These are phyloP conservation scores for Gynochthodes officinalis DNA, from an alignment of 257 asterid genomes.

Conservation along the genomic window DNA sequence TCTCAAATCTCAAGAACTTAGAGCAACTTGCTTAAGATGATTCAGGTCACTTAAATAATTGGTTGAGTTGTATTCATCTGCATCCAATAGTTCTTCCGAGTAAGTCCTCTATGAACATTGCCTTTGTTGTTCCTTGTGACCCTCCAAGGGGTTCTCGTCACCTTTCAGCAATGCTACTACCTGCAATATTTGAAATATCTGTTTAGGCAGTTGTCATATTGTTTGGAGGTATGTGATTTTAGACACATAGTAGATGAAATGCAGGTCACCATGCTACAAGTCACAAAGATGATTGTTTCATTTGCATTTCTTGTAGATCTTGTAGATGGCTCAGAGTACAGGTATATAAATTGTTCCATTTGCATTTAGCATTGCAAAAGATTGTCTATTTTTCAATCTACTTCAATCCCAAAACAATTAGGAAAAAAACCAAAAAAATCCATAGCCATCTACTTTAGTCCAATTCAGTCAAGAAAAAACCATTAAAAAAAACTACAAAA, in stretches of 20 bases:
- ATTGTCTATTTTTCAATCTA: too few relatives aligned
- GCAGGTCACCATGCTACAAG: background rate
- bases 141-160: background rate
- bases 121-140: constrained; percentile 5
- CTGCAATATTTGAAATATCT: constrained; percentile 17
- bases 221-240: background rate
- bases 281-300: background rate
- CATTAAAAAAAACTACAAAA: too few relatives aligned
- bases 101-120: constrained; percentile 32
- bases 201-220: background rate
- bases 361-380: too few relatives aligned
- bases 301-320: too few relatives aligned
- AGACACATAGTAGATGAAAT: background rate
- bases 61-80: constrained; percentile 47
- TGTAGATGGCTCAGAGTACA: too few relatives aligned
- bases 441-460: too few relatives aligned
- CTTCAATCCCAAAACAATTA: too few relatives aligned
- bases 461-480: too few relatives aligned
- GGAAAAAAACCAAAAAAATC: too few relatives aligned
- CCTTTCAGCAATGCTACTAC: constrained; percentile 34
- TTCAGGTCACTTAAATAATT: constrained; percentile 33
- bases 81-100: constrained; percentile 46
- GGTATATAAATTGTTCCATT: too few relatives aligned
- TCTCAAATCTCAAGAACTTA: constrained; percentile 20
- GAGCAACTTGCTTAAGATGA: constrained; percentile 17